phyloP scores from a whole-genome alignment of 352 stramenopile species.

The Phytophthora sojae region DNA sequence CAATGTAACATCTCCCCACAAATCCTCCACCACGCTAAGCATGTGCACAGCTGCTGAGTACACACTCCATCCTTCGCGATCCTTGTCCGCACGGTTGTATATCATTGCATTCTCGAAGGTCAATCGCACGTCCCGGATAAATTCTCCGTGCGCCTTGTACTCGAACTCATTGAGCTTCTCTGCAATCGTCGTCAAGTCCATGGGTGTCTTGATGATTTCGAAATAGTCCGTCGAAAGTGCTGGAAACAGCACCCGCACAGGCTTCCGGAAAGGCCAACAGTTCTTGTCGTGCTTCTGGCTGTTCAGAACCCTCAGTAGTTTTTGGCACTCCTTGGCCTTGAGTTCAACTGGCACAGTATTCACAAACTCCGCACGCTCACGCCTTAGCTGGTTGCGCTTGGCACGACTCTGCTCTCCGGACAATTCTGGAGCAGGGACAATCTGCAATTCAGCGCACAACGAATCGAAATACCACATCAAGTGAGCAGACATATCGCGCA shows the following conservation, averaged over 20 bases:
- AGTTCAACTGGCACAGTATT: slow-evolving; percentile 67
- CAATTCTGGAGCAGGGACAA: slow-evolving; percentile 33
- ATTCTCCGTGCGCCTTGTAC: slow-evolving; percentile 86
- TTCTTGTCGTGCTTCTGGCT: slow-evolving; percentile 90
- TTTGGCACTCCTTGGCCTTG: slow-evolving; percentile 86
- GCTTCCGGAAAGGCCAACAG: slow-evolving; percentile 87
- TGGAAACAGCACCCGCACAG: slow-evolving; percentile 78
- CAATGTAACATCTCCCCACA: slow-evolving; percentile 83
- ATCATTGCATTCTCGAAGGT: slow-evolving; percentile 88
- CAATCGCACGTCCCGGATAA: slow-evolving; percentile 80
- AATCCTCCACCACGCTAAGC: slow-evolving; percentile 72
- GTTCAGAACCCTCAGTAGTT: slow-evolving; percentile 80
- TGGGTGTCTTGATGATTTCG: slow-evolving; percentile 82
- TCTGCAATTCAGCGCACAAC: slow-evolving; percentile 73
- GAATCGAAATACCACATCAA: slow-evolving; percentile 89
- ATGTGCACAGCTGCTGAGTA: slow-evolving; percentile 82
- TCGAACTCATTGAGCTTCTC: slow-evolving; percentile 72
- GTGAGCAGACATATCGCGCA: slow-evolving; percentile 85
- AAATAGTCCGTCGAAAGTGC: slow-evolving; percentile 79
- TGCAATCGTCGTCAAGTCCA: slow-evolving; percentile 80
- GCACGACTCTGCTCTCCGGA: slow-evolving; percentile 32
- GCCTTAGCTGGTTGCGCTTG: slow-evolving; percentile 56
- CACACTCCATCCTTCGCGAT: slow-evolving; percentile 82
- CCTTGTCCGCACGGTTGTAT: slow-evolving; percentile 86
- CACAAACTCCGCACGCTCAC: slow-evolving; percentile 64